Percentiles rank a stretch among this genome's conserved stretches.
Conservation (phyloP, 208 protist genomes). For the Crithidia sp. region DNA sequence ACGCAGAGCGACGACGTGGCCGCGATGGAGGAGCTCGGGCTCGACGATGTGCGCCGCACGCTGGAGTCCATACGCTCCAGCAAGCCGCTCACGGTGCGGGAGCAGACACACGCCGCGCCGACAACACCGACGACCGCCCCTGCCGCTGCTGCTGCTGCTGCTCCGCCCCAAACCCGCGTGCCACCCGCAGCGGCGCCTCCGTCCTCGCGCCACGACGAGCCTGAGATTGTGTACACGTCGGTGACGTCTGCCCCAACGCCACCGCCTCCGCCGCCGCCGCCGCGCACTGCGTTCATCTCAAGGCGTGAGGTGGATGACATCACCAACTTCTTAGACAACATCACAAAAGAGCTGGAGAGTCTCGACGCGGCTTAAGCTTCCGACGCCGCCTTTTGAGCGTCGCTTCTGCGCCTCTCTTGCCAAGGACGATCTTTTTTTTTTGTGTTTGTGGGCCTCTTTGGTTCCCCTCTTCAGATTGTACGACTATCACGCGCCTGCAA, state of each 20-base stretch:
- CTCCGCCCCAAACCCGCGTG: neutral
- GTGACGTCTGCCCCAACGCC: neutral
- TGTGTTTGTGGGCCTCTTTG: neutral
- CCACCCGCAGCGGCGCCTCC: neutral
- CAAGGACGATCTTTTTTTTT: neutral
- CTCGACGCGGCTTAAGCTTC: conserved; percentile 24
- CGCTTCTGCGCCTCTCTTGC: neutral
- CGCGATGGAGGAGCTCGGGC: conserved; percentile 34
- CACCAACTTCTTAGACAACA: conserved; percentile 72
- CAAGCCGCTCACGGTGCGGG: conserved; percentile 31
- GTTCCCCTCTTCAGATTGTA: neutral
- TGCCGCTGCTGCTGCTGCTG: neutral
- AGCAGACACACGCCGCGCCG: neutral
- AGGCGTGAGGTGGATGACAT: conserved; percentile 38
- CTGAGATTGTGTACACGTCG: conserved; percentile 15
- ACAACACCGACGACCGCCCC: neutral
- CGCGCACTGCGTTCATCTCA: neutral
- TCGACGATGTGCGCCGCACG: conserved; percentile 34
- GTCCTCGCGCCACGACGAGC: neutral
- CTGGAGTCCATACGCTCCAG: conserved; percentile 41
- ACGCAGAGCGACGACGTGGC: conserved; percentile 25
- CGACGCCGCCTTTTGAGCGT: too few relatives aligned
- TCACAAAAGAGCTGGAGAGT: conserved; percentile 75
- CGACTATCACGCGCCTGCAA: too few relatives aligned
- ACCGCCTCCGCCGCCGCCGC: neutral